Percentiles rank a stretch among this genome's conserved stretches.
These are phyloP conservation scores for Phytophthora megakarya DNA, from an alignment of 352 stramenopile genomes.

Conservation along the genomic window DNA sequence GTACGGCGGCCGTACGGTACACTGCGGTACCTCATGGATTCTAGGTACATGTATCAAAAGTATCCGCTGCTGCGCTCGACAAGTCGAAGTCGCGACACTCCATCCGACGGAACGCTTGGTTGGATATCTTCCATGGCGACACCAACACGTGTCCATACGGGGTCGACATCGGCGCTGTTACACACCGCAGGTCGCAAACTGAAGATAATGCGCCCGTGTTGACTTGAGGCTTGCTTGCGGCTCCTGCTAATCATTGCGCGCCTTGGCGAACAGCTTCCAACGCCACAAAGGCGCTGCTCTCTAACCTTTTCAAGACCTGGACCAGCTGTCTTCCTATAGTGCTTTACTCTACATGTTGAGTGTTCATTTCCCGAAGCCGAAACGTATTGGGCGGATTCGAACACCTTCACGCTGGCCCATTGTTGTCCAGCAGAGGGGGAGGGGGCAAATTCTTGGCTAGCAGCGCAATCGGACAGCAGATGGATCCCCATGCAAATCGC, in stretches of 20 bases:
- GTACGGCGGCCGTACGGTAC: too few species aligned
- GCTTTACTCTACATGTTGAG: too few species aligned
- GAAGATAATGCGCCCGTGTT: slow-evolving; percentile 10
- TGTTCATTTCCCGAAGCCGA: not conserved
- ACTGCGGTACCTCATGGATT: slow-evolving; percentile 4
- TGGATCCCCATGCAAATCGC: slow-evolving; percentile 28
- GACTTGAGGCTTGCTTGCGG: slow-evolving; percentile 2
- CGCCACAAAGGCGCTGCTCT: slow-evolving; percentile 18
- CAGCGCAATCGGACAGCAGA: slow-evolving; percentile 11
- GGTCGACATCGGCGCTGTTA: slow-evolving; percentile 5
- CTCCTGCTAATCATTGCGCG: slow-evolving; percentile 16
- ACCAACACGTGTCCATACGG: slow-evolving; percentile 19
- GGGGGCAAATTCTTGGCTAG: slow-evolving; percentile 22
- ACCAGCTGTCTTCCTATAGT: too few species aligned
- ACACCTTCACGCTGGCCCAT: slow-evolving; percentile 15
- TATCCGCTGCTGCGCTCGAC: slow-evolving; percentile 31
- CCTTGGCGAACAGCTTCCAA: not conserved
- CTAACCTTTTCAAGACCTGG: slow-evolving; percentile 15
- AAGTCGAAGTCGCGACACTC: slow-evolving; percentile 33
- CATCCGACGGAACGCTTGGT: slow-evolving; percentile 10
- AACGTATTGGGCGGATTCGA: slow-evolving; percentile 11
- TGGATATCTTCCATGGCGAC: slow-evolving; percentile 26
- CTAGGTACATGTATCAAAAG: slow-evolving; percentile 21
- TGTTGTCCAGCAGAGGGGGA: slow-evolving; percentile 19
- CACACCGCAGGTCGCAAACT: not conserved